Conservation (phyloP, 805 yeast species). For the Lachancea thermotolerans region DNA sequence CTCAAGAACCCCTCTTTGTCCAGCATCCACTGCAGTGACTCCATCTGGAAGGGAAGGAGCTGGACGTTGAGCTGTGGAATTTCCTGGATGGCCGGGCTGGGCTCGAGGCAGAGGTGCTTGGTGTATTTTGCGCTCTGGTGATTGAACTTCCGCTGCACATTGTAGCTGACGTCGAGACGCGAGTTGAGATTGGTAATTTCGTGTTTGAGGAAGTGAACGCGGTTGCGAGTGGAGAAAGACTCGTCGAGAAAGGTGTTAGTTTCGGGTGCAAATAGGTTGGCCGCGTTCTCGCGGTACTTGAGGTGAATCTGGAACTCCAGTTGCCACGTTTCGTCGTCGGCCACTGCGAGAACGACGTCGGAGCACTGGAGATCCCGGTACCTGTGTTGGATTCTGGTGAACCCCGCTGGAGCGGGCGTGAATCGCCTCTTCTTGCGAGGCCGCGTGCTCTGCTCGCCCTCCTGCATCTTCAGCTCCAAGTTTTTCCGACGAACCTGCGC, state of each 20-base stretch:
- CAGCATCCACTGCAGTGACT: slow-evolving; percentile 31
- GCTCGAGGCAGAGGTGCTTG: slow-evolving; percentile 8
- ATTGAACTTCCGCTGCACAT: slow-evolving; percentile 23
- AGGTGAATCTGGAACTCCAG: slow-evolving; percentile 2
- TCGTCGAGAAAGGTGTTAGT: slow-evolving; percentile 19
- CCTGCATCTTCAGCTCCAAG: neutral
- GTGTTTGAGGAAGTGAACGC: slow-evolving; percentile 3
- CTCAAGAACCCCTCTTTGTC: slow-evolving; percentile 16
- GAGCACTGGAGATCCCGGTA: slow-evolving; percentile 6
- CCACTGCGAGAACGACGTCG: neutral
- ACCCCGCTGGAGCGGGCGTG: neutral
- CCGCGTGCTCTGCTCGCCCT: neutral
- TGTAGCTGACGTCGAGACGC: neutral
- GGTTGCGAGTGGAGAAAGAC: slow-evolving; percentile 12
- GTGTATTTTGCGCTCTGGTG: slow-evolving; percentile 21
- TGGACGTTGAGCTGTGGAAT: slow-evolving; percentile 14
- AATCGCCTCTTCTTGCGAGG: slow-evolving; percentile 1
- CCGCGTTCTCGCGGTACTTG: slow-evolving; percentile 10
- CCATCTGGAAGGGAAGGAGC: slow-evolving; percentile 28
- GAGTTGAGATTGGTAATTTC: slow-evolving; percentile 7
- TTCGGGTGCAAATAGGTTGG: slow-evolving; percentile 24
- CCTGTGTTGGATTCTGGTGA: slow-evolving; percentile 3
- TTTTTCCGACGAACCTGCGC: neutral
- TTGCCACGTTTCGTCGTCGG: slow-evolving; percentile 1
- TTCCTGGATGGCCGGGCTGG: slow-evolving; percentile 2